phyloP scores from a whole-genome alignment of 1,139 yeast genomes.

The Sugiyamaella grinbergsii region DNA sequence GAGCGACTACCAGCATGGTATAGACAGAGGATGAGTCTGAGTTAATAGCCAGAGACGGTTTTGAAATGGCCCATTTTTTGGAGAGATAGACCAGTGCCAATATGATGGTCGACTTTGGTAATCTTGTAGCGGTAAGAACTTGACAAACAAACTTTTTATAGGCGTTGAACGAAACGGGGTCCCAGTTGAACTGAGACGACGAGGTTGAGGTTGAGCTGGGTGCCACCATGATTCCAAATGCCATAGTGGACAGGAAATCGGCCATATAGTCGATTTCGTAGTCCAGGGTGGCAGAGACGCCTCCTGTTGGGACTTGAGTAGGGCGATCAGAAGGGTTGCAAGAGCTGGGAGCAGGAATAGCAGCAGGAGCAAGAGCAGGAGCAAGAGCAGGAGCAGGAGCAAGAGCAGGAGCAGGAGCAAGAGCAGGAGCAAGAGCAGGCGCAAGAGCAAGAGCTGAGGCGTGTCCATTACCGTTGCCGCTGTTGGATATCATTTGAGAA shows the following conservation, averaged over 20 bases:
- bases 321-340: too few relatives aligned
- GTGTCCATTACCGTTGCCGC: neutral
- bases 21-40: constrained; percentile 48
- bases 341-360: constrained; percentile 18
- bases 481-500: constrained; percentile 1
- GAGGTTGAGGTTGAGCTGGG: constrained; percentile 22
- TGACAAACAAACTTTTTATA: constrained; percentile 64
- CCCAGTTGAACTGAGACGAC: constrained; percentile 10
- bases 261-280: constrained; percentile 79
- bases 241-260: constrained; percentile 67
- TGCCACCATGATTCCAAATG: constrained; percentile 56
- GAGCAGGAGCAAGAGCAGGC: neutral
- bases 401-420: constrained; percentile 19
- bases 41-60: constrained; percentile 34
- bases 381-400: neutral
- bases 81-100: constrained; percentile 75
- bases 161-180: constrained; percentile 32
- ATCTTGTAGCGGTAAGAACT: constrained; percentile 84
- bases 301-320: constrained; percentile 53
- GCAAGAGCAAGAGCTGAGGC: neutral
- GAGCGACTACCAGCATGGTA: constrained; percentile 64
- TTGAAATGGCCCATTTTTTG: constrained; percentile 46
- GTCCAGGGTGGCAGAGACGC: constrained; percentile 75
- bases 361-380: constrained; percentile 12
- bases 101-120: constrained; percentile 79